Base-by-base conservation (phyloP, 352 stramenopile genomes). In the Phytopythium vexans region DNA sequence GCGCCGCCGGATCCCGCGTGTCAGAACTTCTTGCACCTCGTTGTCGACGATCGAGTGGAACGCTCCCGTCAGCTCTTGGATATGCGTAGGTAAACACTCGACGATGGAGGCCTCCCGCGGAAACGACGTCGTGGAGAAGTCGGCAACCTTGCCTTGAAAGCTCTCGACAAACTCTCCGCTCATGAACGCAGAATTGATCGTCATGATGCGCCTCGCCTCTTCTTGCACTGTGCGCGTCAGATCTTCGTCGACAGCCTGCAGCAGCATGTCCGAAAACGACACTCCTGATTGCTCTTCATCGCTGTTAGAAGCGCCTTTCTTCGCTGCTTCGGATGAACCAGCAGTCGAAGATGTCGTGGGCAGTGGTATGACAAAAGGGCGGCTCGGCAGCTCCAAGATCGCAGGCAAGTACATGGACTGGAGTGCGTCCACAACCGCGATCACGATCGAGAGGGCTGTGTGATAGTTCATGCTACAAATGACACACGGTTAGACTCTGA, bases 101-200 rank as follows among this genome's bases (percentile, higher is more conserved):
- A 81, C 68, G 39, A 94, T 76, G 10, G 73, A 62, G 3, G 77
- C 57, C 21, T 89, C 75, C 11, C 62, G 49, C 2, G 80, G 73
- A 47, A 92, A 92, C 12, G 55, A 66, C 3, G 43, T 47, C 0
- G 40, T 21, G 6, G 74, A 87, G 41, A 76, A 81, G 7, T 81
- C 76, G 34, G 72, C 54, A 43, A 94, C 77, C 56, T 86, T 87
- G 37, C 54, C 56, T 41, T 87, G 64, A 9, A 94, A 58, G 10
- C 55, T 70, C 31, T 72, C 67, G 38, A 92, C 66, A 58, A 92
- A 92, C 44, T 89, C 73, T 14, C 77, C 75, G 50, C 84, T 92
- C 70, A 90, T 78, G 52, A 81, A 89, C 5, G 84, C 69, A 46
- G 84, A 92, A 58, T 92, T 92, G 56, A 94, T 90, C n/a, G 84